Base-by-base conservation (phyloP, 1,284 basidiomycete species). In the Ustilago crameri region DNA sequence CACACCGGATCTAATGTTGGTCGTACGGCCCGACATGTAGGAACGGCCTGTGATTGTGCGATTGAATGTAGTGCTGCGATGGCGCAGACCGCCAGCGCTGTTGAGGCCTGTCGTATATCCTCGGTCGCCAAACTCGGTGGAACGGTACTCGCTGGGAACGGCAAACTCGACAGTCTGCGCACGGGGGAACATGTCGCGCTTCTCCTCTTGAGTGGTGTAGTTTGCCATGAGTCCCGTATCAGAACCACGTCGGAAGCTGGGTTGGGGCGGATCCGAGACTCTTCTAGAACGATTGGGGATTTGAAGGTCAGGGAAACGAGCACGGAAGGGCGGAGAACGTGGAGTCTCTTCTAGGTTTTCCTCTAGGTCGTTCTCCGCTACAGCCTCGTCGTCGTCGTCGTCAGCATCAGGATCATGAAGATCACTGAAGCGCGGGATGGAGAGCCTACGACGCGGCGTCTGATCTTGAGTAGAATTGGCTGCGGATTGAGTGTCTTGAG, bases 91-190 rank as follows among this genome's bases (percentile, higher is more conserved):
- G 27, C 48, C 35, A 8, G 26, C 24, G 40, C 42, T 43, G 30
- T 47, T 40, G 49, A 42, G 2, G 8, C 45, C 58, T 3, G 69
- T 63, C 2, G 69, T 65, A 30, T 72, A 72, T 20, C 58, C 43
- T 24, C 27, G 18, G 22, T 59, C 51, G 4, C 55, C 22, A 9
- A 47, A 12, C 5, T 69, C 67, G 26, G 30, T 12, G 14, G 65
- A 64, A 0, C 65, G 65, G n/a, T 52, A 65, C 35, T 65, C 66
- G 74, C 81, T 43, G 58, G 72, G 81, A 8, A 86, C 85, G 15
- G 85, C 84, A 61, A 88, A 88, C 52, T 88, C 88, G 57, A 89
- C 87, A 0, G 88, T 89, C 63, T 86, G 86, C 1, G 87, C 86
- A 1, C 87, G 83, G 4, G 86, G 86, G 42, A 88, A 86, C 24